Base-by-base conservation (phyloP, 2,329 filamentous ascomycete species). In the Aureobasidium sp. region DNA sequence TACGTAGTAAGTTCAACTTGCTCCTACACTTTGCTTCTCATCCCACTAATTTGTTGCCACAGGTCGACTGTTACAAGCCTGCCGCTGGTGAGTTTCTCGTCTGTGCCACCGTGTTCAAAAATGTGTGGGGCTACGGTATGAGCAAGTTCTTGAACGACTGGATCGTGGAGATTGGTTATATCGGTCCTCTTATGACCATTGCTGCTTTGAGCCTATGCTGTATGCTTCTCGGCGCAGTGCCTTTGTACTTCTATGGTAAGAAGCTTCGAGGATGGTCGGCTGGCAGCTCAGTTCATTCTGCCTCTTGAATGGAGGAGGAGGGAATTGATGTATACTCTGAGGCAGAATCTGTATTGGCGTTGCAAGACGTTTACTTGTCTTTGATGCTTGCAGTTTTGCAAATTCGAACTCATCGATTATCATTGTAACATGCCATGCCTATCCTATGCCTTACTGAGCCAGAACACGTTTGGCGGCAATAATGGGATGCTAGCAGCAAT, bases 11-110 rank as follows among this genome's bases (percentile, higher is more conserved):
- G 39, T 42, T 25, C 39, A 11, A 21, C 34, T 42, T n/a, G 16
- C 6, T 3, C 3, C 39, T n/a, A n/a, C 2, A 5, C 4, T 41
- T 25, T 8, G 6, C 16, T 25, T 21, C n/a, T 9, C n/a, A 25
- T 11, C 16, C 21, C 8, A 25, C 39, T 42, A 25, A 42, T 9
- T 25, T n/a, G 10, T 21, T 8, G 8, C 8, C 21, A 1, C 39
- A 42, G 39, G n/a, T 78, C 53, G 77, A 79, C 59, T 77, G 74
- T 66, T 79, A 78, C 70, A 78, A 77, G 64, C 75, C 76, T 3
- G 75, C 78, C 29, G 73, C 74, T 0, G 77, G 76, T 1, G 76
- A 78, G 66, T 77, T 78, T 58, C 77, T 79, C 72, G 74, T 78
- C 1, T 73, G 76, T 6, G 73, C 73, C 0, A 78, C 75, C 0